phyloP scores from a whole-genome alignment of 352 stramenopile genomes.

The Pelagophyceae sp. region DNA sequence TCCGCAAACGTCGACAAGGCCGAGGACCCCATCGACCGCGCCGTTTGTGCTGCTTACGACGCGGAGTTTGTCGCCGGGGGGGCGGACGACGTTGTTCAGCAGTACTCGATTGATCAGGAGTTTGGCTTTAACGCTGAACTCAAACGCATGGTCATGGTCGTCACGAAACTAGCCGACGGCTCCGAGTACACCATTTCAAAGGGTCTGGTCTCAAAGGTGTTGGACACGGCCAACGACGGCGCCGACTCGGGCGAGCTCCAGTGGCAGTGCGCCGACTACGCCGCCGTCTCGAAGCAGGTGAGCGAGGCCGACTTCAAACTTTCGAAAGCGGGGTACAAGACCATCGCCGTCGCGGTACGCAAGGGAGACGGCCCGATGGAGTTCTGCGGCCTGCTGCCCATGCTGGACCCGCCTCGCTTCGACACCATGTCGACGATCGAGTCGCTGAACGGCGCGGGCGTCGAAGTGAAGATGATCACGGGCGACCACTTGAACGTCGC shows the following conservation, averaged over 20 bases:
- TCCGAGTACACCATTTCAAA: too few relatives aligned
- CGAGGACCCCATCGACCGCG: too few relatives aligned
- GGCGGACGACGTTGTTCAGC: too few relatives aligned
- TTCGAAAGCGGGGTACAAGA: constrained; percentile 30
- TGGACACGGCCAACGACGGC: too few relatives aligned
- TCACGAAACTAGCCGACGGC: too few relatives aligned
- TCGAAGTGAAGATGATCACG: constrained; percentile 84
- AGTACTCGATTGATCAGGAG: too few relatives aligned
- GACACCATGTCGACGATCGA: constrained; percentile 82
- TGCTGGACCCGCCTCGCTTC: constrained; percentile 83
- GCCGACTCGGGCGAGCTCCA: too few relatives aligned
- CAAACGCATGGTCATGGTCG: too few relatives aligned
- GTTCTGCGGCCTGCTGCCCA: constrained; percentile 81
- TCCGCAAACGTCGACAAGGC: constrained; percentile 54
- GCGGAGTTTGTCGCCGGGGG: too few relatives aligned
- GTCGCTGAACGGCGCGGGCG: constrained; percentile 41
- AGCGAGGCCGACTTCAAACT: background rate
- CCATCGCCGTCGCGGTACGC: constrained; percentile 35
- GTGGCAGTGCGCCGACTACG: background rate
- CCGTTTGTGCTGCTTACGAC: background rate
- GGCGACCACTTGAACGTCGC: constrained; percentile 84
- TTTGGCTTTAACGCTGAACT: too few relatives aligned
- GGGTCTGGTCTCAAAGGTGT: too few relatives aligned
- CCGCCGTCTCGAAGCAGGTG: background rate
- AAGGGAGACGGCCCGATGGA: constrained; percentile 61